Percentiles rank a stretch among this genome's conserved stretches.
Evolutionary conservation across 2,329 filamentous ascomycete genomes (phyloP).

Genomic region (Amylocarpus encephaloides): DNA sequence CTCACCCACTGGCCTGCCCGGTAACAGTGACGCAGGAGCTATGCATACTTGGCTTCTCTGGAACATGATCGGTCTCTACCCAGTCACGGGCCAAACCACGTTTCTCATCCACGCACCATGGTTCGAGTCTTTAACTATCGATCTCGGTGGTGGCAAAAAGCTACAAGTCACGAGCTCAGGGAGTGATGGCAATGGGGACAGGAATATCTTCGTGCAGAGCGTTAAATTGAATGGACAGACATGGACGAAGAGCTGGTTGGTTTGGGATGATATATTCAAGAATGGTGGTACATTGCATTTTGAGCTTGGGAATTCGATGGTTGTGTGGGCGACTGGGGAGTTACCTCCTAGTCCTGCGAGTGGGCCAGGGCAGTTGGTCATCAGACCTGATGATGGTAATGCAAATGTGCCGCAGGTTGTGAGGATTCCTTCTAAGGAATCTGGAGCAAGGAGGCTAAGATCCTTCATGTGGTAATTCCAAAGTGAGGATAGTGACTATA

Average conservation of each 20-base stretch:
- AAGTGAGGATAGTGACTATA: too few species aligned
- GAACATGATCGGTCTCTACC: constrained; percentile 63
- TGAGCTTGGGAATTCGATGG: constrained; percentile 48
- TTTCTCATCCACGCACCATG: constrained; percentile 61
- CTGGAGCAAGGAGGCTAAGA: too few species aligned
- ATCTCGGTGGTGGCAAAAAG: constrained; percentile 47
- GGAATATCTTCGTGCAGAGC: constrained; percentile 54
- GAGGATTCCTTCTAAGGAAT: too few species aligned
- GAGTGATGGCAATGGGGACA: constrained; percentile 40
- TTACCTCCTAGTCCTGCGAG: constrained; percentile 54
- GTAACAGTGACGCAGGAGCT: constrained; percentile 65
- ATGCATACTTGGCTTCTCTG: constrained; percentile 68
- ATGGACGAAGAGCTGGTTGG: constrained; percentile 61
- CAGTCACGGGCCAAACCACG: constrained; percentile 60
- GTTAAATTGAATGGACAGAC: constrained; percentile 56
- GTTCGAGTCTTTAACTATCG: constrained; percentile 53
- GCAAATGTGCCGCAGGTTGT: too few species aligned
- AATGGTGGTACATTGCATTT: constrained; percentile 58
- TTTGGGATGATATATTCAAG: constrained; percentile 60
- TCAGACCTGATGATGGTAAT: not conserved
- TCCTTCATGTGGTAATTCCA: too few species aligned
- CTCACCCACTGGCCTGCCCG: constrained; percentile 52
- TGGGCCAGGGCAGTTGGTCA: not conserved
- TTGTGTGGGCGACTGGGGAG: constrained; percentile 52
- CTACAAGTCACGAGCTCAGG: constrained; percentile 50